A percentile compares a stretch with the other conserved stretches of the same genome.
These are phyloP conservation scores for Citrus maxima DNA, from an alignment of 345 rosid genomes.

Conservation along the genomic window DNA sequence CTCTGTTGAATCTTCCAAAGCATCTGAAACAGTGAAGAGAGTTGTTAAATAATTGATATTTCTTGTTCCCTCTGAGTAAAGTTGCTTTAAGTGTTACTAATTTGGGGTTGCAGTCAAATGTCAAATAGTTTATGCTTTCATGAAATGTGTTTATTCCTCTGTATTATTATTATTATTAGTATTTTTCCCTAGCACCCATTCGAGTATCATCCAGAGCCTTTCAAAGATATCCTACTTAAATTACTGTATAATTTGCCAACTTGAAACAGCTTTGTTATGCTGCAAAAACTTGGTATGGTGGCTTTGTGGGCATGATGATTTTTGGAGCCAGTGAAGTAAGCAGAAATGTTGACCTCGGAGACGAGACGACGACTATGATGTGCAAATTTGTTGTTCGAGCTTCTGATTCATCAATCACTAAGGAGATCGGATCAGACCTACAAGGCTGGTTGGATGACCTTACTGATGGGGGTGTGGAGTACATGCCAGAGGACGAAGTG, in stretches of 20 bases:
- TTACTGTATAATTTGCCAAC: not conserved
- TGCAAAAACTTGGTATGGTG: conserved; percentile 98
- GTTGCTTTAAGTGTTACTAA: not conserved
- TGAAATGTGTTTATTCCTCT: not conserved
- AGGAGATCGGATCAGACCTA: conserved; percentile 87
- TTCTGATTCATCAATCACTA: conserved; percentile 87
- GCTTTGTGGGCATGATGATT: conserved; percentile 89
- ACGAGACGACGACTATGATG: conserved; percentile 93
- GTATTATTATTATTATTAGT: not conserved
- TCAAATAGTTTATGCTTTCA: not conserved
- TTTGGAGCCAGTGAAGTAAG: conserved; percentile 99
- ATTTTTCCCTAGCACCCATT: not conserved
- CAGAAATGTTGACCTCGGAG: conserved; percentile 95
- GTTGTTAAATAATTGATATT: not conserved
- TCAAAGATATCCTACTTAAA: not conserved
- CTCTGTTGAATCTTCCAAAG: not conserved
- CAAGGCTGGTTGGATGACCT: conserved; percentile 98
- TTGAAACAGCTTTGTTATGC: conserved; percentile 81
- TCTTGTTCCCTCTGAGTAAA: not conserved
- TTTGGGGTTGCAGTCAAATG: not conserved
- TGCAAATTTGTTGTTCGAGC: conserved; percentile 98
- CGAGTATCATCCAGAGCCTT: not conserved
- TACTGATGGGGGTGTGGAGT: conserved; percentile 87
- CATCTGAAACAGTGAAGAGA: not conserved
- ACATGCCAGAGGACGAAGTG: conserved; percentile 98